phyloP scores from a whole-genome alignment of 2,329 filamentous ascomycete species.

The Calycina marina region DNA sequence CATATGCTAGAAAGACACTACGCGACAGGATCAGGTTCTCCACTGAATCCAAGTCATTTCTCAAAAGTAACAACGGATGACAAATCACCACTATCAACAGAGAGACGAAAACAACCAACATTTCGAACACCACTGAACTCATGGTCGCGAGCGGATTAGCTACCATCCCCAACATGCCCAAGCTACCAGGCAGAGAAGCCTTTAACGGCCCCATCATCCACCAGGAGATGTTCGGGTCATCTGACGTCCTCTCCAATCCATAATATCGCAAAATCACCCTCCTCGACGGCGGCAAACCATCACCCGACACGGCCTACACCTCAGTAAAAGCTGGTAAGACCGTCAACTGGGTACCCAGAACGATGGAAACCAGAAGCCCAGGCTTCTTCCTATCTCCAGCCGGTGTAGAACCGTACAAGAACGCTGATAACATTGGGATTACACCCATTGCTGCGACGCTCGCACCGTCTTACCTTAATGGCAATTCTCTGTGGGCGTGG shows the following conservation, averaged over 20 bases:
- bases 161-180: slow-evolving; percentile 17
- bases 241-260: neutral
- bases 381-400: neutral
- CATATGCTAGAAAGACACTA: slow-evolving; percentile 10
- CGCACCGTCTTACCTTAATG: slow-evolving; percentile 1
- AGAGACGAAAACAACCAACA: neutral
- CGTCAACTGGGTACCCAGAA: slow-evolving; percentile 2
- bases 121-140: slow-evolving; percentile 17
- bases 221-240: slow-evolving; percentile 4
- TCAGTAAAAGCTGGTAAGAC: slow-evolving; percentile 1
- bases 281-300: slow-evolving; percentile 5
- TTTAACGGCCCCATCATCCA: slow-evolving; percentile 3
- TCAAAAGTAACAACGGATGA: slow-evolving; percentile 13
- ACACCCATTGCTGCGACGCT: neutral
- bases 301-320: slow-evolving; percentile 4
- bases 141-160: slow-evolving; percentile 23
- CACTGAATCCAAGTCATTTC: slow-evolving; percentile 10
- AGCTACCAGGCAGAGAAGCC: slow-evolving; percentile 2
- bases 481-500: slow-evolving; percentile 1
- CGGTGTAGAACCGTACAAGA: slow-evolving; percentile 1
- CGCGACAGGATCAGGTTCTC: slow-evolving; percentile 14
- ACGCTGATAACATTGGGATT: slow-evolving; percentile 1
- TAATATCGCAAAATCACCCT: slow-evolving; percentile 1
- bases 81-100: neutral
- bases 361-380: neutral